Evolutionary conservation across 352 stramenopile species (phyloP), one percentile per base, ranked within the genome.

Genomic region (Phytophthora fragariaefolia): DNA sequence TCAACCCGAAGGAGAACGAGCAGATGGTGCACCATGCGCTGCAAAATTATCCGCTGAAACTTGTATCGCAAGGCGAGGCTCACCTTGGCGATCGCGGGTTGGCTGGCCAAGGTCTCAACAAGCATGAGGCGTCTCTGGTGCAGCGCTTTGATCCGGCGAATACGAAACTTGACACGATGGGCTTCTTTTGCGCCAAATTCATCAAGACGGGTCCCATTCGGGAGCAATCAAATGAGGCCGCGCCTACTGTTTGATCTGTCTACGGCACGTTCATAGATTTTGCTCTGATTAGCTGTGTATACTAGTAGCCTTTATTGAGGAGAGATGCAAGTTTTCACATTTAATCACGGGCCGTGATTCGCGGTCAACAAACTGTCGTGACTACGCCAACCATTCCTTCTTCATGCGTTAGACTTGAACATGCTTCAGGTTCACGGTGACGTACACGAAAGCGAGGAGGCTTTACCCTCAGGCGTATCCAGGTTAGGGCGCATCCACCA

Each of bases 151-250:
- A 98, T 63, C 90, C 92, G 10, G 80, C 80, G 9, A 85, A 96
- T 55, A 27, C 66, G 2, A 54, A 78, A 43, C 68, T 91, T 1
- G 92, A 98, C 63, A 97, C 91, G 10, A 98, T 98, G 84, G 94
- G 94, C 56, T 98, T 98, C 77, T 98, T 98, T 66, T 89, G 96
- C 57, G 92, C 92, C 59, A 96, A 97, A 66, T 98, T 98, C 62
- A 73, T 83, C 27, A 98, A 98, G 58, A 92, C 85, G 8, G 67
- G 71, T 6, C 86, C 83, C 5, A 80, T 91, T 24, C 75, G 69
- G 34, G 55, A 64, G 46, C 43, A 55, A 1, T 32, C 60, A 18
- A 18, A 17, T 12, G 46, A 46, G 43, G 32, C 36, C 20, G 20
- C 12, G 9, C 45, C 36, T 48, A 17, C 34, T 2, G 30, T 46